Conservation (phyloP, 306 rosid species). For the Purshia tridentata region DNA sequence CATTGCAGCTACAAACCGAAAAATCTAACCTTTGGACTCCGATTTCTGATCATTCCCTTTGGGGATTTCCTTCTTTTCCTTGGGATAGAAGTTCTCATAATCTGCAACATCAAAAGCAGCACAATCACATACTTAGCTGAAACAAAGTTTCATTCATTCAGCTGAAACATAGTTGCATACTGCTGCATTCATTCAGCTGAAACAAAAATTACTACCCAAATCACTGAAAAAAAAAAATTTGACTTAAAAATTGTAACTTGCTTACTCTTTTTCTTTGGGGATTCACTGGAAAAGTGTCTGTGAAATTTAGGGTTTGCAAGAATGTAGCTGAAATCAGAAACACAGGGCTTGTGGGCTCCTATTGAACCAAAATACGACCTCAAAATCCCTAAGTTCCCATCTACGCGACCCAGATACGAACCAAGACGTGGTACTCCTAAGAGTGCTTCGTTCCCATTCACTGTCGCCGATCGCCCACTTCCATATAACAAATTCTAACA, state of each 20-base stretch:
- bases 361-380: constrained; percentile 52
- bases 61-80: constrained; percentile 80
- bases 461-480: constrained; percentile 44
- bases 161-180: no score
- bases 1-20: not conserved
- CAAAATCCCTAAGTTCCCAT: constrained; percentile 58
- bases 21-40: constrained; percentile 70
- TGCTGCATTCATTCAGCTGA: not conserved
- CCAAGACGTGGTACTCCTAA: constrained; percentile 31
- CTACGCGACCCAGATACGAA: constrained; percentile 40
- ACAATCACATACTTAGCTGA: not conserved
- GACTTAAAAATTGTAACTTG: not conserved
- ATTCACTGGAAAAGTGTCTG: constrained; percentile 71
- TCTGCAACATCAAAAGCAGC: constrained; percentile 40
- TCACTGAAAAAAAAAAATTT: not conserved
- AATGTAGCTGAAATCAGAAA: constrained; percentile 45
- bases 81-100: constrained; percentile 84
- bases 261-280: constrained; percentile 89
- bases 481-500: constrained; percentile 50
- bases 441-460: constrained; percentile 34
- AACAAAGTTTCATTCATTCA: not conserved
- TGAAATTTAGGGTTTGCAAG: constrained; percentile 56
- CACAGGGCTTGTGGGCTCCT: constrained; percentile 39
- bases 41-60: constrained; percentile 68
- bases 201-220: not conserved